phyloP scores from a whole-genome alignment of 805 yeast genomes.

The Candida xyloterini region DNA sequence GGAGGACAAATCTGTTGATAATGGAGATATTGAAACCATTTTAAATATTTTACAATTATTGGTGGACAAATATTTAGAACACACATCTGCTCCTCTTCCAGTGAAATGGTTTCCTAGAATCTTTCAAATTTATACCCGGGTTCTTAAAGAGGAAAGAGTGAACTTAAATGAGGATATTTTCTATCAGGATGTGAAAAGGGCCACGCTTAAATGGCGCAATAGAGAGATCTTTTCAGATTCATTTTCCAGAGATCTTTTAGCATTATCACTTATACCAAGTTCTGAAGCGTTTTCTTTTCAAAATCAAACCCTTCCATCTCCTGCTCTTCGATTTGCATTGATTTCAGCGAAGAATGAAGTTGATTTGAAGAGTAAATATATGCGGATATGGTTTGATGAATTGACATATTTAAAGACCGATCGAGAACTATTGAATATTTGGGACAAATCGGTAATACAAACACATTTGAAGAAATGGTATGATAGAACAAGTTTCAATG shows the following conservation, averaged over 20 bases:
- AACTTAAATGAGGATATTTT: constrained; percentile 23
- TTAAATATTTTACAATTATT: constrained; percentile 5
- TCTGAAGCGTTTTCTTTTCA: constrained; percentile 20
- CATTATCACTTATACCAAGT: constrained; percentile 28
- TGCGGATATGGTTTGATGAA: constrained; percentile 20
- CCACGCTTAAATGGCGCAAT: constrained; percentile 20
- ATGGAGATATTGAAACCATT: constrained; percentile 1
- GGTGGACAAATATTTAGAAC: constrained; percentile 8
- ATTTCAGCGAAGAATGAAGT: constrained; percentile 17
- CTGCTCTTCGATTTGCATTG: constrained; percentile 29
- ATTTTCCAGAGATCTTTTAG: constrained; percentile 21
- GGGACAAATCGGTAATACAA: constrained; percentile 16
- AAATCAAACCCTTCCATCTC: constrained; percentile 20
- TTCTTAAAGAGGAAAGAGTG: constrained; percentile 17
- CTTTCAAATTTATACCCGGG: constrained; percentile 20
- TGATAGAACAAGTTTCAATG: constrained; percentile 1
- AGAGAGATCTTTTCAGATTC: constrained; percentile 10
- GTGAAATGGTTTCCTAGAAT: constrained; percentile 28
- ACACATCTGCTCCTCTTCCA: constrained; percentile 10
- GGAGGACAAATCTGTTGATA: background rate
- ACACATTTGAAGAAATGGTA: constrained; percentile 20
- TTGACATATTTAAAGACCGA: constrained; percentile 13
- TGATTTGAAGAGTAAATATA: constrained; percentile 20
- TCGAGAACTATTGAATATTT: constrained; percentile 13
- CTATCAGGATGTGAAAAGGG: constrained; percentile 18